Evolutionary conservation across 2,329 filamentous ascomycete genomes (phyloP).

Genomic region (Penicillium hordei): DNA sequence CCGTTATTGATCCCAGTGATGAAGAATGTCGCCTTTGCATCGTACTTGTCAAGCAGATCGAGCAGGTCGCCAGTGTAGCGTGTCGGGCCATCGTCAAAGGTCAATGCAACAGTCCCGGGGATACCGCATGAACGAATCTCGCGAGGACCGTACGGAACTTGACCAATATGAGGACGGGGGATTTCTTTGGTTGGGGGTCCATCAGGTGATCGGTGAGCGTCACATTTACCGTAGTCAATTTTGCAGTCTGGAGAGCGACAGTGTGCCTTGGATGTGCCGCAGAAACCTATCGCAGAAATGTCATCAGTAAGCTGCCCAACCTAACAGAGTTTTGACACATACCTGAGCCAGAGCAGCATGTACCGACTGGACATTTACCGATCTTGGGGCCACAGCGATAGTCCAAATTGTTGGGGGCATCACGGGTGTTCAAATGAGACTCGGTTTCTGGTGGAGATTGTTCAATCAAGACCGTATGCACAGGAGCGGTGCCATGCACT

Average conservation of each 20-base stretch:
- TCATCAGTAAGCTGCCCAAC: neutral
- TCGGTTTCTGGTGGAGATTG: neutral
- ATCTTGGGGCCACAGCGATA: constrained; percentile 37
- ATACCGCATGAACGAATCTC: constrained; percentile 43
- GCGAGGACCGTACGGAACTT: constrained; percentile 37
- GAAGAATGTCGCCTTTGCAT: constrained; percentile 68
- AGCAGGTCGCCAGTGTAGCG: constrained; percentile 62
- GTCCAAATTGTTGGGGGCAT: constrained; percentile 16
- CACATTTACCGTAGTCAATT: constrained; percentile 42
- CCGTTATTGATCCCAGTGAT: constrained; percentile 54
- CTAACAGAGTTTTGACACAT: constrained; percentile 6
- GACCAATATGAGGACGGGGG: constrained; percentile 37
- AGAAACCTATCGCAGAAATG: constrained; percentile 33
- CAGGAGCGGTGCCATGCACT: neutral
- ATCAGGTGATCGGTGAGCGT: constrained; percentile 36
- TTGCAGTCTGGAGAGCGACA: constrained; percentile 44
- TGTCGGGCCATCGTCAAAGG: constrained; percentile 67
- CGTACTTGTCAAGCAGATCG: constrained; percentile 59
- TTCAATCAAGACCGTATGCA: constrained; percentile 3
- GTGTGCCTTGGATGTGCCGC: constrained; percentile 38
- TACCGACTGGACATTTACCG: constrained; percentile 36
- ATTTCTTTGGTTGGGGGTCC: constrained; percentile 38
- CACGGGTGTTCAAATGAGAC: constrained; percentile 15
- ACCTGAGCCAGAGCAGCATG: constrained; percentile 44
- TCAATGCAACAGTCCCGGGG: constrained; percentile 63